Evolutionary conservation across 768 basidiomycete species (phyloP), one percentile per base, ranked within the genome.

Genomic region (Asterophora lycoperdoides): DNA sequence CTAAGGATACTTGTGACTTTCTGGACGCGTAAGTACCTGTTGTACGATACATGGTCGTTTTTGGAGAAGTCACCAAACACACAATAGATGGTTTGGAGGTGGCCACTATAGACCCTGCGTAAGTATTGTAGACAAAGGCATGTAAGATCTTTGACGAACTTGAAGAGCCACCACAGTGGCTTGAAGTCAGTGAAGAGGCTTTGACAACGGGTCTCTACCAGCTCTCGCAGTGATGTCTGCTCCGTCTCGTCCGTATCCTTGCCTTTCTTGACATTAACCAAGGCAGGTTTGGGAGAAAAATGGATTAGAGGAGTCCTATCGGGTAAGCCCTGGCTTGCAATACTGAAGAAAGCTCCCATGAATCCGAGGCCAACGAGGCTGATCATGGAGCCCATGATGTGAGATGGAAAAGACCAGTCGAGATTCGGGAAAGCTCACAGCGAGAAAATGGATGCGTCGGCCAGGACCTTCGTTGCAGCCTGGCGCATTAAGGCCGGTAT

Each of bases 1-100:
- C 23, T 23, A n/a, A n/a, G n/a, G 23, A 33, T 18, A n/a, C 9
- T 15, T 8, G 42, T 15, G 9, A 4, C 26, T 33, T 8, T 2
- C 36, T 17, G 32, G 53, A 46, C 3, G 17, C 69, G 50, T n/a
- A n/a, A n/a, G n/a, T 47, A 76, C 82, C 82, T 72, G 42, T 77
- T 68, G 60, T 84, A 86, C 47, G 66, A 68, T 49, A 86, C 71
- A 34, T 63, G 65, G 61, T 85, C 79, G 29, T 69, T 67, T 49
- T 74, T 74, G 2, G 80, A 76, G 55, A 85, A 84, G 58, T 85
- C 73, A 3, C 81, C 83, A 5, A 79, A 26, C 1, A 81, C 80
- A 45, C 75, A 77, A 45, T 81, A 83, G 13, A 78, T 59, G 1
- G 84, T 85, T 55, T 85, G 83, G 8, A 84, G 54, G 61, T 86